Evolutionary conservation across 2,329 filamentous ascomycete species (phyloP).

Genomic region (Boeremia lycopersici): DNA sequence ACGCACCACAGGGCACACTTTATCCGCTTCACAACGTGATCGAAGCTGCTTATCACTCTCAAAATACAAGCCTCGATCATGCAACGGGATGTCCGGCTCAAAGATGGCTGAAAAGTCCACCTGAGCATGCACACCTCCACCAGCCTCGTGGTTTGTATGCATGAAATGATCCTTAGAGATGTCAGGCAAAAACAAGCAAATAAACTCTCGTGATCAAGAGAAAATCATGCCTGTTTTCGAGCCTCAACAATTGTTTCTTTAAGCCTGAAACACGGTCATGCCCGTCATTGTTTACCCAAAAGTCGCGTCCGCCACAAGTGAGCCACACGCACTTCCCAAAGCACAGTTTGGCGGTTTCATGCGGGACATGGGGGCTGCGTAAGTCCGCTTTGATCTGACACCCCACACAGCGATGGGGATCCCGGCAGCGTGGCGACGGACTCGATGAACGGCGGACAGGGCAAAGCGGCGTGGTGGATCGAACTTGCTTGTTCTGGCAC

Average conservation of each 20-base stretch:
- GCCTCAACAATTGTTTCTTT: background rate
- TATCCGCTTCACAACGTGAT: background rate
- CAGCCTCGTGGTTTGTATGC: background rate
- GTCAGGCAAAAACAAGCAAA: background rate
- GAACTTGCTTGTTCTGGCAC: constrained; percentile 4
- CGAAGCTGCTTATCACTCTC: background rate
- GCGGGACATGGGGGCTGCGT: background rate
- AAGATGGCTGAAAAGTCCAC: background rate
- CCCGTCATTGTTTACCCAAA: background rate
- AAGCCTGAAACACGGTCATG: constrained; percentile 5
- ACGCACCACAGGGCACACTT: constrained; percentile 1
- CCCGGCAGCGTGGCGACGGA: constrained; percentile 1
- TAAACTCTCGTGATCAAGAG: constrained; percentile 1
- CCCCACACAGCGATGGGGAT: background rate
- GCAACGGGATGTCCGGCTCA: background rate
- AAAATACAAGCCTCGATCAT: background rate
- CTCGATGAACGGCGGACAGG: background rate
- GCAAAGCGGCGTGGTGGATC: background rate
- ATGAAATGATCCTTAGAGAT: background rate
- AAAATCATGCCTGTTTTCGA: background rate
- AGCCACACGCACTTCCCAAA: background rate
- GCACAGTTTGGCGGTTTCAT: constrained; percentile 3
- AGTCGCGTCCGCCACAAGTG: background rate
- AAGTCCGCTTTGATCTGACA: constrained; percentile 3
- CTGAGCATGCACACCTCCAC: background rate